These are phyloP conservation scores for Kodamaea fukazawae DNA, from an alignment of 805 yeast genomes.

Conservation along the genomic window DNA sequence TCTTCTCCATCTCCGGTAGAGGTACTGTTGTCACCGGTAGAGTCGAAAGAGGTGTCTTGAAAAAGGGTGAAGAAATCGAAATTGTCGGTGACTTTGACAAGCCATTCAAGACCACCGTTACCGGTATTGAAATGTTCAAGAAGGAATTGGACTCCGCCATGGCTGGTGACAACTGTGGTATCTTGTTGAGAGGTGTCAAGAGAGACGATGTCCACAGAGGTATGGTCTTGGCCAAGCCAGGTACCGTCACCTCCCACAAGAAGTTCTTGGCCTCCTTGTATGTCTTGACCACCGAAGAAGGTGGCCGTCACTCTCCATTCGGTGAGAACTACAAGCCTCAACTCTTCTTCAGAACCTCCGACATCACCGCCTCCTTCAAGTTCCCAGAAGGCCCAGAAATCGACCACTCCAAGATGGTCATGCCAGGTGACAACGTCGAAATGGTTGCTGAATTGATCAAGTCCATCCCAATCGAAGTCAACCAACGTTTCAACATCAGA, in stretches of 20 bases:
- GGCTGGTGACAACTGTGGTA: slow-evolving; percentile 99
- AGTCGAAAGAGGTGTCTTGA: slow-evolving; percentile 96
- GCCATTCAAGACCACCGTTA: slow-evolving; percentile 89
- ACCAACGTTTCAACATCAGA: slow-evolving; percentile 98
- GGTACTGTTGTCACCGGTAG: slow-evolving; percentile 99
- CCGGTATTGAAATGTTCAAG: slow-evolving; percentile 99
- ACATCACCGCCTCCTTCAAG: slow-evolving; percentile 83
- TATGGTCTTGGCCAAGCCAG: slow-evolving; percentile 94
- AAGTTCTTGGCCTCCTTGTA: slow-evolving; percentile 92
- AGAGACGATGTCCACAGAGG: slow-evolving; percentile 97
- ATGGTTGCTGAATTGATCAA: slow-evolving; percentile 86
- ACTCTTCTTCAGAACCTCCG: slow-evolving; percentile 93
- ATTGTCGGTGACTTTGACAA: slow-evolving; percentile 87
- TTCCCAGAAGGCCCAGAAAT: slow-evolving; percentile 76
- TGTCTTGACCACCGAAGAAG: slow-evolving; percentile 93
- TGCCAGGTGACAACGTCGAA: slow-evolving; percentile 98
- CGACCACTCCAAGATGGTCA: slow-evolving; percentile 85
- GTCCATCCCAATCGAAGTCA: slow-evolving; percentile 92
- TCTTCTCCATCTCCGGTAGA: slow-evolving; percentile 98
- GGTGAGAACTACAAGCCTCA: slow-evolving; percentile 98
- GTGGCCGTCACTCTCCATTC: slow-evolving; percentile 98
- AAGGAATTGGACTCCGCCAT: slow-evolving; percentile 95
- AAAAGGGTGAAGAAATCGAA: slow-evolving; percentile 98
- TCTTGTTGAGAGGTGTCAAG: slow-evolving; percentile 95
- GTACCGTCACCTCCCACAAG: slow-evolving; percentile 86